Evolutionary conservation across 805 yeast species (phyloP), one percentile per base, ranked within the genome.

Genomic region (Candida dajiaensis): DNA sequence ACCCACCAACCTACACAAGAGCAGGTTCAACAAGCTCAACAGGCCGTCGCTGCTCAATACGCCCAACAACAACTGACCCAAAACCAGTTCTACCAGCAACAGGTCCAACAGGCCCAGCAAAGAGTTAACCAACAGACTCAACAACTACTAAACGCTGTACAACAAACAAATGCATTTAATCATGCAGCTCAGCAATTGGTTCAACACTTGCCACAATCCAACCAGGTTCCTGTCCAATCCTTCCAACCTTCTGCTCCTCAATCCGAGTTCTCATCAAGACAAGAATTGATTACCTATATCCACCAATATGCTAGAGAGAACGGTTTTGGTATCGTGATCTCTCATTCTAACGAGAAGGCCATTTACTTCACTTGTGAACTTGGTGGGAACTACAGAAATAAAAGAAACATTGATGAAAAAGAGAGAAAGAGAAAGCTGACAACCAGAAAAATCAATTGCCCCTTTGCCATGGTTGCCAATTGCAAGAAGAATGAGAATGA

Each of bases 291-390:
- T 21, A 36, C 53, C 3, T 60, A 60, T 40, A 57, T 60, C 43
- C 64, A 59, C 41, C 55, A 50, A 25, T 60, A 59, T 42, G 64
- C 64, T 10, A 58, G 59, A 48, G 58, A 56, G 23, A 58, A 60
- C 45, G 64, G 64, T 3, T 60, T 60, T 42, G 64, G 64, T 49
- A 60, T 60, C 45, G 64, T 60, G 20, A 60, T 60, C 37, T 60
- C 64, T 16, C 64, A 60, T 39, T 60, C 64, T 3, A 60, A 60
- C 42, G 63, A 59, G 40, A 60, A 60, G 47, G 64, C 64, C 18
- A 60, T 60, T 41, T 60, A 60, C 43, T 60, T 60, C 45, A 60
- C 64, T 13, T 60, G 64, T 42, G 64, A 60, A 46, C 44, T 60
- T 6, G 64, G 64, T 46, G 64, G 64, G 19, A 52, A 51, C 11